These are phyloP conservation scores for Neurospora sp. DNA, from an alignment of 495 filamentous ascomycete genomes.

Conservation along the genomic window DNA sequence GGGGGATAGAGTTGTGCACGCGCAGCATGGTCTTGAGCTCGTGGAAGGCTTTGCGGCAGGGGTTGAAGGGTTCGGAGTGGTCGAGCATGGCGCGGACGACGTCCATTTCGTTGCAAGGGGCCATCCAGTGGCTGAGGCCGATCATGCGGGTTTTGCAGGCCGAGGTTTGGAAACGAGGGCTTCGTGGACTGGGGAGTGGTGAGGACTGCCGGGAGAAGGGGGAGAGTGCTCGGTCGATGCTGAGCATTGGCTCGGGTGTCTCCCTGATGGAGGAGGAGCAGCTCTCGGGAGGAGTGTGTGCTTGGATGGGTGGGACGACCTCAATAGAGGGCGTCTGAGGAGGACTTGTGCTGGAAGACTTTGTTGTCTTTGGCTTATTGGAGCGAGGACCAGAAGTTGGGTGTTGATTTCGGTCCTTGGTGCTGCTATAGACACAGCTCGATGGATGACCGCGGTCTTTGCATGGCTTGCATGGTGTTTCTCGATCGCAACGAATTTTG, in stretches of 20 bases:
- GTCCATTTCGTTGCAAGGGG: constrained; percentile 11
- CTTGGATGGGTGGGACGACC: not conserved
- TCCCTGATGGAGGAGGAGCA: constrained; percentile 5
- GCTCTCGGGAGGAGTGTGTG: constrained; percentile 8
- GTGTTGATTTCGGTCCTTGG: not conserved
- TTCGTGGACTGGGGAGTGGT: not conserved
- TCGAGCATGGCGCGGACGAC: constrained; percentile 12
- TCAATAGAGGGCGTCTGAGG: not conserved
- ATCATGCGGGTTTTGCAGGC: constrained; percentile 12
- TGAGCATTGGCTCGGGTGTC: constrained; percentile 2
- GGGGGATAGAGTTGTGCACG: not conserved
- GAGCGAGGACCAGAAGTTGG: not conserved
- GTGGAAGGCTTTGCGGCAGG: constrained; percentile 7
- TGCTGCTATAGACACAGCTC: constrained; percentile 8
- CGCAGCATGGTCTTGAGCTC: constrained; percentile 11
- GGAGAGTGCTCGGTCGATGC: not conserved
- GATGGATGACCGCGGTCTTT: constrained; percentile 7
- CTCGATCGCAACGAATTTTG: constrained; percentile 54
- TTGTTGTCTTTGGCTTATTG: not conserved
- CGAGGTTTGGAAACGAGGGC: constrained; percentile 1
- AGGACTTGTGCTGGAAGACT: not conserved
- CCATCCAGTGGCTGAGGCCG: constrained; percentile 16
- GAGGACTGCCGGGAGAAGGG: not conserved
- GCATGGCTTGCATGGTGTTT: constrained; percentile 36
- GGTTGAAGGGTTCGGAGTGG: constrained; percentile 8